Base-by-base conservation (phyloP, 2,329 filamentous ascomycete species). In the Samsoniella hepiali region DNA sequence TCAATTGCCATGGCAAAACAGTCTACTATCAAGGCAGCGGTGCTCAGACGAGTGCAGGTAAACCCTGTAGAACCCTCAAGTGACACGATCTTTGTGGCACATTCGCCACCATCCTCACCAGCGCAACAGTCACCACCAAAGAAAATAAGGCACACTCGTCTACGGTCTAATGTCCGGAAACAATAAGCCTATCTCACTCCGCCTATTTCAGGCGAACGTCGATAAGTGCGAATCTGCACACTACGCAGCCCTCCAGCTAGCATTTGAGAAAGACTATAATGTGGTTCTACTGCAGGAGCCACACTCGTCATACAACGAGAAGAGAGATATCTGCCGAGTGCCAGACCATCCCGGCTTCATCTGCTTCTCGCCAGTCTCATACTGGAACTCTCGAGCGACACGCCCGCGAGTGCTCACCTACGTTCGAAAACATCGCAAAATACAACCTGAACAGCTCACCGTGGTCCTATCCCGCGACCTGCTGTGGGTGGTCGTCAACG, bases 381-480 rank as follows among this genome's bases (percentile, higher is more conserved):
- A 49, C 42, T 59, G 29, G 57, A 50, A 59, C 22, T 47, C 22
- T 15, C 42, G 42, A 38, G 57, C 22, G 11, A 50, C 57, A 49
- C 57, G 42, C 22, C 57, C 42, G 38, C 22, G 42, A n/a, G 57
- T 59, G 45, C 44, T 59, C 13, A 59, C 42, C 3, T 59, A 49
- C 15, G 29, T 49, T 5, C 31, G 45, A 17, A 58, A 58, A 31
- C 36, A 38, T 38, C 36, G 36, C 8, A 38, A 10, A 38, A 10
- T 38, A 6, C 36, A 38, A 10, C 36, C 36, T 38, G 40, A 49
- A 3, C 68, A 66, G 22, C 56, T 45, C n/a, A 73, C 32, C 2
- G 62, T 65, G 1, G 17, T 2, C 1, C 3, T 3, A 7, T 69
- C 22, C 29, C 40, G 56, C 11, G 56, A 58, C 40, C 42, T 58